Evolutionary conservation across 2,329 filamentous ascomycete genomes (phyloP).

Genomic region (Talaromyces sp.): DNA sequence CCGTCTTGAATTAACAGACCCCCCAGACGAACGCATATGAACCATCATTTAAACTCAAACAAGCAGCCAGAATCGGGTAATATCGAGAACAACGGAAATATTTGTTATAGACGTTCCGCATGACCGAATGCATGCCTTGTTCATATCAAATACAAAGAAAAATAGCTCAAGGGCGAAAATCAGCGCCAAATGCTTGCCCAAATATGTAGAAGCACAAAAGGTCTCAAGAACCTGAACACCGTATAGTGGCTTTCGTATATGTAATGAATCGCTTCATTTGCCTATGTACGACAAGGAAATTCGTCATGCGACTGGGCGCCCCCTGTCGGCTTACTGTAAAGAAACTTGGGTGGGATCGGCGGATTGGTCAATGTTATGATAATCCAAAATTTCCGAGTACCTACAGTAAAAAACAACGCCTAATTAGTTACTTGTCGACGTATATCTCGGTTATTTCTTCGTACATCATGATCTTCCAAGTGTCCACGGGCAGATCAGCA

Average conservation of each 20-base stretch:
- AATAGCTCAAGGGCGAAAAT: neutral
- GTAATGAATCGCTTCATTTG: conserved; percentile 10
- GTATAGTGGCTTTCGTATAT: conserved; percentile 6
- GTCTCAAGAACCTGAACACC: conserved; percentile 6
- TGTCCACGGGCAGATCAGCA: conserved; percentile 92
- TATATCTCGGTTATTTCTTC: conserved; percentile 30
- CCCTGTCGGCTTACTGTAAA: conserved; percentile 7
- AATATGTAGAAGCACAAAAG: conserved; percentile 10
- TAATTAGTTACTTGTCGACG: conserved; percentile 14
- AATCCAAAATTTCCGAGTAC: conserved; percentile 98
- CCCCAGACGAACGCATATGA: neutral
- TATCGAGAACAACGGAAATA: neutral
- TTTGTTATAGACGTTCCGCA: conserved; percentile 1
- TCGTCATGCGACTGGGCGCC: neutral
- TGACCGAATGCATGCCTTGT: neutral
- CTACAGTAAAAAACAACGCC: conserved; percentile 46
- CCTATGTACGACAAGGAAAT: conserved; percentile 7
- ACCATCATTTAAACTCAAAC: conserved; percentile 2
- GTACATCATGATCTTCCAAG: conserved; percentile 99
- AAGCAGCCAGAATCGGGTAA: neutral
- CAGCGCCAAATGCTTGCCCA: conserved; percentile 13
- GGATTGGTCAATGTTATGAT: conserved; percentile 78
- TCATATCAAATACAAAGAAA: neutral
- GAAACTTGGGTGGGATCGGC: conserved; percentile 16
- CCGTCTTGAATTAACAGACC: conserved; percentile 15